Evolutionary conservation across 2,329 filamentous ascomycete genomes (phyloP).

Genomic region (Epichloe coenophiala): DNA sequence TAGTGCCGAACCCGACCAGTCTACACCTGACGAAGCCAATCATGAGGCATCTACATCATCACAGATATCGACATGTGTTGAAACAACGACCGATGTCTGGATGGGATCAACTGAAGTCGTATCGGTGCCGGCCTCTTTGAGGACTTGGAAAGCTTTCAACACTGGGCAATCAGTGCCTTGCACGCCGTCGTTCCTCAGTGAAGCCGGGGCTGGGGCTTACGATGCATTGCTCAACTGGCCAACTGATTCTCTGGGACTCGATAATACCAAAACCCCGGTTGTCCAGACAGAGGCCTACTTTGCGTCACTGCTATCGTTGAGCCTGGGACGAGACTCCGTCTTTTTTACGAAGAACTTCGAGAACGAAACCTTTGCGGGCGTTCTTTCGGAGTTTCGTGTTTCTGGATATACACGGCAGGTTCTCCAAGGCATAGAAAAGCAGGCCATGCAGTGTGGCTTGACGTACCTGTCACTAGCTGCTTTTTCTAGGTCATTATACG

Average conservation of each 20-base stretch:
- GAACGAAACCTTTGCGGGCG: slow-evolving; percentile 37
- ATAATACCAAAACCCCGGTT: slow-evolving; percentile 25
- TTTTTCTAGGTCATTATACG: slow-evolving; percentile 34
- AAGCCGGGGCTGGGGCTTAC: slow-evolving; percentile 52
- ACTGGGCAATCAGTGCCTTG: slow-evolving; percentile 18
- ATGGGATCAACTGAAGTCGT: slow-evolving; percentile 21
- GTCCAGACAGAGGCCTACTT: slow-evolving; percentile 37
- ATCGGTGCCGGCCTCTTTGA: slow-evolving; percentile 29
- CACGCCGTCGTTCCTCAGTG: slow-evolving; percentile 48
- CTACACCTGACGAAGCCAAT: neutral
- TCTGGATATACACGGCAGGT: slow-evolving; percentile 41
- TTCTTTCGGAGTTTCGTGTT: slow-evolving; percentile 33
- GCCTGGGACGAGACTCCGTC: slow-evolving; percentile 57
- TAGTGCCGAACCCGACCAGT: neutral
- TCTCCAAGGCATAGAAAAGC: slow-evolving; percentile 30
- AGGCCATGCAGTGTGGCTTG: slow-evolving; percentile 35
- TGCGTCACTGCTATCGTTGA: slow-evolving; percentile 49
- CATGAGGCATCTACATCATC: neutral
- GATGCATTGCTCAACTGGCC: slow-evolving; percentile 43
- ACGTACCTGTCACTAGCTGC: slow-evolving; percentile 30
- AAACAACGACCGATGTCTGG: slow-evolving; percentile 28
- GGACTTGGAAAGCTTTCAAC: slow-evolving; percentile 60
- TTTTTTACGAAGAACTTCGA: slow-evolving; percentile 55
- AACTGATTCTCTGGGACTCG: slow-evolving; percentile 25
- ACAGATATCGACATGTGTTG: slow-evolving; percentile 5